A percentile compares a stretch with the other conserved stretches of the same genome.
phyloP scores from a whole-genome alignment of 2,329 filamentous ascomycete genomes.

The Hypoxylon sp. region DNA sequence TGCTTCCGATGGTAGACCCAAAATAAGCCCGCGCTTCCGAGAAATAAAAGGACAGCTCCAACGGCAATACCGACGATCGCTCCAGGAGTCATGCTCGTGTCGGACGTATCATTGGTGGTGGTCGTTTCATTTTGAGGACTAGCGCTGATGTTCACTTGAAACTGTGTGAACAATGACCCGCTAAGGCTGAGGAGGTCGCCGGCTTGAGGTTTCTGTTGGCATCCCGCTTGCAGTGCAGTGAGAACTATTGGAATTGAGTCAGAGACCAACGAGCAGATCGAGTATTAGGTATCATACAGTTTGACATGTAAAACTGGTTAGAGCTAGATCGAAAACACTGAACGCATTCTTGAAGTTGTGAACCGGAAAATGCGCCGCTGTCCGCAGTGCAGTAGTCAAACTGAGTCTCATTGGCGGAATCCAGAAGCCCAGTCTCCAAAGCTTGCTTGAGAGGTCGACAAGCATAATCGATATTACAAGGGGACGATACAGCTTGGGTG shows the following conservation, averaged over 20 bases:
- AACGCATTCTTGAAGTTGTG: slow-evolving; percentile 55
- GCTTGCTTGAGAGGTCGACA: slow-evolving; percentile 58
- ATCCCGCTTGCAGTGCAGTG: slow-evolving; percentile 61
- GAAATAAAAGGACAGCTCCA: slow-evolving; percentile 58
- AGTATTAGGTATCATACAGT: slow-evolving; percentile 57
- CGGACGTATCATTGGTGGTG: slow-evolving; percentile 42
- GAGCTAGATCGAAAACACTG: slow-evolving; percentile 58
- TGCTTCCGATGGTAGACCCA: slow-evolving; percentile 62
- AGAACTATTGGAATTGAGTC: slow-evolving; percentile 56
- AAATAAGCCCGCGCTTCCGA: slow-evolving; percentile 60
- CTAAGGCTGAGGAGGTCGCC: slow-evolving; percentile 58
- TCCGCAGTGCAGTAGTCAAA: slow-evolving; percentile 60
- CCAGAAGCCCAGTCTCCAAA: slow-evolving; percentile 53
- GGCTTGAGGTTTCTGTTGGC: slow-evolving; percentile 57
- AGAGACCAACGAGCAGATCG: slow-evolving; percentile 14
- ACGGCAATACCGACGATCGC: slow-evolving; percentile 67
- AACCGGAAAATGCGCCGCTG: slow-evolving; percentile 51
- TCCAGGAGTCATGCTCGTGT: slow-evolving; percentile 57
- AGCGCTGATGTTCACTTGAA: slow-evolving; percentile 57
- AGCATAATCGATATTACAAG: slow-evolving; percentile 58
- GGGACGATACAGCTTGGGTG: slow-evolving; percentile 54
- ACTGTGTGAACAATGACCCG: slow-evolving; percentile 57
- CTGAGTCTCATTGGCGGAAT: slow-evolving; percentile 42
- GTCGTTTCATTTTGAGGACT: slow-evolving; percentile 47
- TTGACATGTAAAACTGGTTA: slow-evolving; percentile 60